Conservation (phyloP, 202 grass and related monocot genomes). For the Eragrostis tef region DNA sequence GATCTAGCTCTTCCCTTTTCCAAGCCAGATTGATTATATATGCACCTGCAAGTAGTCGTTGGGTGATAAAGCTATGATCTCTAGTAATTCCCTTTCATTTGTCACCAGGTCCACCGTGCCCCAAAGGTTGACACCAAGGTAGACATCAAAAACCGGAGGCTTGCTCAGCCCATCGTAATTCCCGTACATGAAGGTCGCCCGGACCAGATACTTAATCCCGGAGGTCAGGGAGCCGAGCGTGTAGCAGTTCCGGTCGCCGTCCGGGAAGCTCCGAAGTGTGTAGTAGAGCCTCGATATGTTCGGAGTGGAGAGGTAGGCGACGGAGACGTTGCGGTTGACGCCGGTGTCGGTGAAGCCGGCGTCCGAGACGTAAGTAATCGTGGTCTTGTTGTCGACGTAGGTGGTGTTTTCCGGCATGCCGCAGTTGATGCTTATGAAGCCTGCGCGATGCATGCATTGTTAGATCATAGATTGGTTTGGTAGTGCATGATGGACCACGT, state of each 20-base stretch:
- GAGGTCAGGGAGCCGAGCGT: neutral
- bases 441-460: too few species aligned
- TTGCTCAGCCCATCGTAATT: neutral
- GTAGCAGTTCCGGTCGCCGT: neutral
- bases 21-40: too few species aligned
- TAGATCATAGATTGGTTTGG: too few species aligned
- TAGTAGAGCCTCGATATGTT: too few species aligned
- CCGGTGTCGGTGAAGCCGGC: neutral
- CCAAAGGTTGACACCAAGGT: neutral
- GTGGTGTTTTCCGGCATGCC: neutral
- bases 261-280: neutral
- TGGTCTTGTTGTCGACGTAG: neutral
- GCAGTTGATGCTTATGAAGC: neutral
- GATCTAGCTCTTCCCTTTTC: too few species aligned
- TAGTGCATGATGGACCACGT: too few species aligned
- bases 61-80: neutral
- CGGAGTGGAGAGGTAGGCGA: neutral
- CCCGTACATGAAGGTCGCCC: neutral
- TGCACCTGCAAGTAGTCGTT: neutral
- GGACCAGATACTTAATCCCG: neutral
- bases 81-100: neutral
- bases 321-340: neutral
- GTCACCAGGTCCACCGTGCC: neutral
- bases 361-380: neutral
- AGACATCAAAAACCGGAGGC: neutral